These are phyloP conservation scores for Aquilaria yunnanensis DNA, from an alignment of 345 rosid genomes.

Conservation along the genomic window DNA sequence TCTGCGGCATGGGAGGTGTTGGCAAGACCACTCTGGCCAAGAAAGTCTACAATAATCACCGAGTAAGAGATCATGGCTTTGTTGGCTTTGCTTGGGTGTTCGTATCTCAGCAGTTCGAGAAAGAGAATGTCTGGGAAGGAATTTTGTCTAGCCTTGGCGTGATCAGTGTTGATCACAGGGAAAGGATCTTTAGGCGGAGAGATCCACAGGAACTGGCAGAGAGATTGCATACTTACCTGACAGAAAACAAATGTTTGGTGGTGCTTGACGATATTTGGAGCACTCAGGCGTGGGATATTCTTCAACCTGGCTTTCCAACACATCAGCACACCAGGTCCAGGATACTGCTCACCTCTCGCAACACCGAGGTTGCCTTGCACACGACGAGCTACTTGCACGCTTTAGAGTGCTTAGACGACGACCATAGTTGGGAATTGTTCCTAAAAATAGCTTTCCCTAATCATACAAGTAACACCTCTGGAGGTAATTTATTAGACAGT, in stretches of 20 bases:
- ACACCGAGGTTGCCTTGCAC: not conserved
- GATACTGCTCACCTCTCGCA: not conserved
- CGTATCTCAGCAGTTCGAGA: not conserved
- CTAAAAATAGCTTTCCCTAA: not conserved
- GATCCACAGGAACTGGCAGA: not conserved
- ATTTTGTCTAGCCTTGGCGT: not conserved
- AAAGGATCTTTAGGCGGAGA: not conserved
- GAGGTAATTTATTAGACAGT: too few species aligned
- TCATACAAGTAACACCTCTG: not conserved
- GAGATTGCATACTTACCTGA: not conserved
- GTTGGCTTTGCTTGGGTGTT: not conserved
- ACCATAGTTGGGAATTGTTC: conserved; percentile 13
- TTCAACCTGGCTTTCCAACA: conserved; percentile 6
- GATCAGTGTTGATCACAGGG: not conserved
- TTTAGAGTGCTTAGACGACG: not conserved
- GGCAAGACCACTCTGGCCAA: too few species aligned
- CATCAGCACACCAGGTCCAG: not conserved
- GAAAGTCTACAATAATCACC: too few species aligned
- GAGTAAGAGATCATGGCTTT: not conserved
- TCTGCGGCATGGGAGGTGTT: not conserved
- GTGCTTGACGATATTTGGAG: conserved; percentile 20
- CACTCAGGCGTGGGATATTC: conserved; percentile 4
- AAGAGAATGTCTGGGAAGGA: not conserved
- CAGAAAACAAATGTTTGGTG: not conserved
- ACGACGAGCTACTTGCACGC: not conserved